Percentiles rank a stretch among this genome's conserved stretches.
These are phyloP conservation scores for Berkeleyomyces rouxiae DNA, from an alignment of 2,329 filamentous ascomycete species.

Conservation along the genomic window DNA sequence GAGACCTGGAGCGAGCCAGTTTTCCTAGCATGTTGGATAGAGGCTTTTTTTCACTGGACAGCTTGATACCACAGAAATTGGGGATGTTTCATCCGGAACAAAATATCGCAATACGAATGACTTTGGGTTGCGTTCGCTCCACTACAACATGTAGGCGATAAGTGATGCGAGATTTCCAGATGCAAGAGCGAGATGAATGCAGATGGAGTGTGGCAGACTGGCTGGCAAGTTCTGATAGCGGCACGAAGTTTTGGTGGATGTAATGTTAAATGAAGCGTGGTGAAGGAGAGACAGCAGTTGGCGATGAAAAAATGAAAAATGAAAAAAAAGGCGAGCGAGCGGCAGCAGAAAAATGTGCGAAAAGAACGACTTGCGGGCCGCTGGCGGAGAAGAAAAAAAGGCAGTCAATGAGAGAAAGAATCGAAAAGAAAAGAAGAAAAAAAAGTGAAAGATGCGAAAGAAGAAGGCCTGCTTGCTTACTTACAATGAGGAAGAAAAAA, in stretches of 20 bases:
- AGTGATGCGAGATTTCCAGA: not conserved
- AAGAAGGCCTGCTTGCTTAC: conserved; percentile 2
- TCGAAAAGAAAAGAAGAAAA: not conserved
- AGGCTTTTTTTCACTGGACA: not conserved
- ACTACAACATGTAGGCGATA: not conserved
- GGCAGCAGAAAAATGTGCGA: not conserved
- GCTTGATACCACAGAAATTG: not conserved
- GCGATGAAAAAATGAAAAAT: not conserved
- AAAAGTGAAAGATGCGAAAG: not conserved
- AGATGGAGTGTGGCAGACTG: not conserved
- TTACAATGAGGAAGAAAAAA: not conserved
- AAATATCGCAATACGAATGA: not conserved
- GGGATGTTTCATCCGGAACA: not conserved
- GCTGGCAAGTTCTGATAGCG: not conserved
- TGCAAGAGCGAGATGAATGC: not conserved
- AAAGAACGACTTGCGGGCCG: not conserved
- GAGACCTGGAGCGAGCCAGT: conserved; percentile 10
- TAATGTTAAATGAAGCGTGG: not conserved
- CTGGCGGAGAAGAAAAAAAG: not conserved
- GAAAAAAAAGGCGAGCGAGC: not conserved
- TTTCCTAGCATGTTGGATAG: conserved; percentile 8
- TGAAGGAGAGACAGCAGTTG: not conserved
- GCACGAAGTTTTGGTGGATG: not conserved
- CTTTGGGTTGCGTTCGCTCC: not conserved
- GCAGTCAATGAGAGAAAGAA: not conserved